Conservation (phyloP, 805 yeast species). For the Zygosaccharomyces kombuchaensis region DNA sequence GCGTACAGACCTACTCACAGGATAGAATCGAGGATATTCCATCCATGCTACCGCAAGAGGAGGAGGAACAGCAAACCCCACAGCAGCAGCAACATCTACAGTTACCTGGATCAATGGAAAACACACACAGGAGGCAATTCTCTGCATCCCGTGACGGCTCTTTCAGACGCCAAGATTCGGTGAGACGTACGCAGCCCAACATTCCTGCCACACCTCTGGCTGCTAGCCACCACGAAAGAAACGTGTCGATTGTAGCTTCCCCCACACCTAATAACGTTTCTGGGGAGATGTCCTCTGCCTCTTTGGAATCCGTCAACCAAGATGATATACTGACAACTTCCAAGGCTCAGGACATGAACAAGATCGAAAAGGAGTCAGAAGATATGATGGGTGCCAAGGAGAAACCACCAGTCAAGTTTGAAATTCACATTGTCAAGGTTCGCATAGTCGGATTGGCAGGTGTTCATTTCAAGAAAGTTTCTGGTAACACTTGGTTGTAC, state of each 20-base stretch:
- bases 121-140: slow-evolving; percentile 22
- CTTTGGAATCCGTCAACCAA: slow-evolving; percentile 33
- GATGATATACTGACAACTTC: slow-evolving; percentile 43
- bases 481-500: slow-evolving; percentile 94
- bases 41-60: background rate
- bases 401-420: slow-evolving; percentile 75
- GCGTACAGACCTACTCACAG: slow-evolving; percentile 54
- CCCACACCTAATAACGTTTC: slow-evolving; percentile 27
- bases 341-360: slow-evolving; percentile 61
- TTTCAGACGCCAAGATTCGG: slow-evolving; percentile 37
- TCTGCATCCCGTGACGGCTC: slow-evolving; percentile 35
- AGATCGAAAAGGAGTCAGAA: slow-evolving; percentile 46
- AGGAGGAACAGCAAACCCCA: background rate
- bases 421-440: slow-evolving; percentile 86
- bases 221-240: slow-evolving; percentile 31
- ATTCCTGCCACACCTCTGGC: slow-evolving; percentile 58
- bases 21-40: slow-evolving; percentile 34
- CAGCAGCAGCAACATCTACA: slow-evolving; percentile 9
- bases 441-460: slow-evolving; percentile 88
- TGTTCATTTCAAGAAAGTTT: slow-evolving; percentile 87
- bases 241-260: slow-evolving; percentile 24
- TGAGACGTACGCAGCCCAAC: slow-evolving; percentile 33
- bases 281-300: slow-evolving; percentile 34
- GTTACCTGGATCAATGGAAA: slow-evolving; percentile 11
- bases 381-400: slow-evolving; percentile 29